Base-by-base conservation (phyloP, 2,329 filamentous ascomycete species). In the Gnomoniopsis smithogilvyi region DNA sequence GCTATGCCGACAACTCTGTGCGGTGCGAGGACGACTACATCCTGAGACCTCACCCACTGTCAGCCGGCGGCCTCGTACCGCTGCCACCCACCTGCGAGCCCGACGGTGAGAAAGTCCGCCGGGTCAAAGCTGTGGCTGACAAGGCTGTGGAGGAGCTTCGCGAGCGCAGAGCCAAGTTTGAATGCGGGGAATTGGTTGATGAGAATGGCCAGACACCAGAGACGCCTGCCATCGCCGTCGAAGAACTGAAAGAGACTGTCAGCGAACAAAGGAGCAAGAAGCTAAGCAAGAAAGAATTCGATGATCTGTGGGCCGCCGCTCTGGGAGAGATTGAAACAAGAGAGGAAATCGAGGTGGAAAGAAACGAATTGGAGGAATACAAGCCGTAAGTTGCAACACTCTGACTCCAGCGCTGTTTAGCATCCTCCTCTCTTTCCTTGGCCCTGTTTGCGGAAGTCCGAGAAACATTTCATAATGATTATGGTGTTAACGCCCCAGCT, bases 21-120 rank as follows among this genome's bases (percentile, higher is more conserved):
- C 82, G 84, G 26, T 99, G 95, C 73, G 92, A 97, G 66, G 81
- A 84, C 54, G 95, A 94, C 69, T 99, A 96, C 68, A 83, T 99
- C 50, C 80, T 95, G 41, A 89, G 90, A 68, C 84, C 87, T 1
- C 94, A 98, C 70, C 93, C 94, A 1, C 79, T 98, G 22, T 89
- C 92, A 0, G 72, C 97, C 0, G 87, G 88, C 51, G 93, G 95
- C 0, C 69, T 96, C 3, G 69, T 98, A 6, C 95, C 95, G 8
- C 77, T 99, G 10, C 87, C 93, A 6, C 94, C 96, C 1, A 93
- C 91, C 4, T 99, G 95, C 73, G 94, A 97, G 74, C 90, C 95
- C 0, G 96, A 99, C 72, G 92, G 92, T 62, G 92, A 96, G 68
- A 97, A 96, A 73, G 91, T 89, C 8, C 86, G 91, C 43, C 89